Conservation (phyloP, 352 stramenopile genomes). For the Aphanomyces invadans region DNA sequence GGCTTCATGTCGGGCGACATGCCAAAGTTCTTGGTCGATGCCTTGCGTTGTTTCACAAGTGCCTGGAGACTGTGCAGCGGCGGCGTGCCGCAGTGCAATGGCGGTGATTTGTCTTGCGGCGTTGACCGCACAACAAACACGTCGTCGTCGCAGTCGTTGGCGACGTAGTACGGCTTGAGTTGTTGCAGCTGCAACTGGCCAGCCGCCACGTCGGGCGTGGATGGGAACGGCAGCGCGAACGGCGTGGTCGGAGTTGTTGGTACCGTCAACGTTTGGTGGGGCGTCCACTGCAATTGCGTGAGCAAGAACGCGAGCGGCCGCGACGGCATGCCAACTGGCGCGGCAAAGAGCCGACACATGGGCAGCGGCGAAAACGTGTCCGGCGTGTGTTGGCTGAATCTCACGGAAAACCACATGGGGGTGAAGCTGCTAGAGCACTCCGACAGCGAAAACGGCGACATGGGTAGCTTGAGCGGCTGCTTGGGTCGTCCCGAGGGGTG, state of each 20-base stretch:
- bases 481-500: not conserved
- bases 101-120: not conserved
- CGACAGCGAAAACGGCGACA: too few species aligned
- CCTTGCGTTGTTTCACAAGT: not conserved
- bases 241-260: not conserved
- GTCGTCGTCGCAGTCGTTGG: constrained; percentile 24
- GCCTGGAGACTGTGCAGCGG: not conserved
- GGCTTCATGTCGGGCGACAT: constrained; percentile 21
- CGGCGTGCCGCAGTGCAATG: constrained; percentile 10
- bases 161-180: not conserved
- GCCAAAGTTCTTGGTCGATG: constrained; percentile 15
- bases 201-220: not conserved
- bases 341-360: constrained; percentile 17
- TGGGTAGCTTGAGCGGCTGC: not conserved
- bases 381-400: constrained; percentile 12
- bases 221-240: not conserved
- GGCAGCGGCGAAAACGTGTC: constrained; percentile 14
- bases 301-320: constrained; percentile 20
- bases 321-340: constrained; percentile 3
- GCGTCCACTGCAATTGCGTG: constrained; percentile 4
- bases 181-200: not conserved
- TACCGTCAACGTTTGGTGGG: not conserved
- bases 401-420: constrained; percentile 14
- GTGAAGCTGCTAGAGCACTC: not conserved
- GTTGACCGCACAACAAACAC: constrained; percentile 1